Conservation (phyloP, 495 filamentous ascomycete species). For the Penicillium paxilli region DNA sequence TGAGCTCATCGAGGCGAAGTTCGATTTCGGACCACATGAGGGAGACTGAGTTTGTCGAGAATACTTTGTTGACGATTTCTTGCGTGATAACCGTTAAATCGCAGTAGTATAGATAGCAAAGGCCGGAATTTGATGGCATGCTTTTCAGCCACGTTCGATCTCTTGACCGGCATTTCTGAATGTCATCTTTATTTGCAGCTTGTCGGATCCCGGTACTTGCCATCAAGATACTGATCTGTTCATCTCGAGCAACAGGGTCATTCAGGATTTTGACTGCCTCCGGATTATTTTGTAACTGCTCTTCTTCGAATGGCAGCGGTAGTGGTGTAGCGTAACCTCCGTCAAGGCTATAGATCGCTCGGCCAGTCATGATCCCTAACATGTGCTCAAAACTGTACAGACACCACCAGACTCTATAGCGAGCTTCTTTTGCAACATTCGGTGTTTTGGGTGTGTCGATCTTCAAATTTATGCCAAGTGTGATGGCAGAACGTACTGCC, state of each 20-base stretch:
- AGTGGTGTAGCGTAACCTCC: conserved; percentile 54
- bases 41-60: conserved; percentile 51
- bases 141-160: conserved; percentile 29
- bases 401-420: conserved; percentile 66
- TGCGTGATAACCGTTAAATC: conserved; percentile 54
- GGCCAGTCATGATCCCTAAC: conserved; percentile 62
- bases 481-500: conserved; percentile 59
- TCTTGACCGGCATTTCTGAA: conserved; percentile 17
- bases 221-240: conserved; percentile 33
- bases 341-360: conserved; percentile 51
- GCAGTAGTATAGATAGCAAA: conserved; percentile 49
- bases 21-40: conserved; percentile 61
- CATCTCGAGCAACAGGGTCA: conserved; percentile 27
- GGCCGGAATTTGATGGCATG: conserved; percentile 36
- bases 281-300: conserved; percentile 38
- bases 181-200: conserved; percentile 17
- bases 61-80: conserved; percentile 56
- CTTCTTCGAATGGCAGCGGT: conserved; percentile 59
- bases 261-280: conserved; percentile 28
- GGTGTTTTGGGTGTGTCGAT: conserved; percentile 50
- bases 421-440: conserved; percentile 55
- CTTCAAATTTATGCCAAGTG: conserved; percentile 66
- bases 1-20: conserved; percentile 51
- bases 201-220: conserved; percentile 35
- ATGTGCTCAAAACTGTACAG: conserved; percentile 60